Base-by-base conservation (phyloP, 352 stramenopile genomes). In the Pythium monospermum region DNA sequence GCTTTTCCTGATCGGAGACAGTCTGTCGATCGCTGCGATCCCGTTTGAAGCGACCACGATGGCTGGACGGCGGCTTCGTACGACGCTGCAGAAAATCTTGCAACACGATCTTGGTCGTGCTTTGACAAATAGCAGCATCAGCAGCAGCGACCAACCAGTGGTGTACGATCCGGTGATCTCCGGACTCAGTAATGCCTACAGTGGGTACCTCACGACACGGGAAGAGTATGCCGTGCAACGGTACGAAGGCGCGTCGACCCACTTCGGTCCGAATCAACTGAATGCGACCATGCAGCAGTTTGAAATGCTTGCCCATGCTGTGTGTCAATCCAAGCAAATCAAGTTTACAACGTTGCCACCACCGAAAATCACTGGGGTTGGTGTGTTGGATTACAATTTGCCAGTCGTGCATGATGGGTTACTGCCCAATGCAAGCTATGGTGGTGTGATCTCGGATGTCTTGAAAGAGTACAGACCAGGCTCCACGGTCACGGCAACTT, bases 221-320 rank as follows among this genome's bases (percentile, higher is more conserved):
- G 85, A 94, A 53, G 85, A 95, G 53, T 95, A 94, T 40, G 67
- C 83, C 1, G 71, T 91, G 4, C 85, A 95, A 56, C 76, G 83
- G 4, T 95, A 95, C 53, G 85, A 95, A 77, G 85, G 85, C n/a
- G 83, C 85, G 12, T 95, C 82, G 18, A 95, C 83, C 25, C 82
- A 94, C 54, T 95, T 94, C 36, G 85, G 85, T 6, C 83, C 83
- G 0, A 94, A 94, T 40, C 83, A 95, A 52, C 66, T 95, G 15
- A 66, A 67, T 23, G 85, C 81, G 12, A 87, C 81, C 8, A 74
- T 80, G 26, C 80, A 95, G 52, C 74, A 92, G 53, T 90, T 95
- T 54, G 76, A 90, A 23, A 65, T 73, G 6, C 66, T 95, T 11
- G 65, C 73, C 2, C 46, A 62, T 12, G 50, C 32, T 1, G 44